phyloP scores from a whole-genome alignment of 1,139 yeast genomes.

The Casaregolazyma lundiana region DNA sequence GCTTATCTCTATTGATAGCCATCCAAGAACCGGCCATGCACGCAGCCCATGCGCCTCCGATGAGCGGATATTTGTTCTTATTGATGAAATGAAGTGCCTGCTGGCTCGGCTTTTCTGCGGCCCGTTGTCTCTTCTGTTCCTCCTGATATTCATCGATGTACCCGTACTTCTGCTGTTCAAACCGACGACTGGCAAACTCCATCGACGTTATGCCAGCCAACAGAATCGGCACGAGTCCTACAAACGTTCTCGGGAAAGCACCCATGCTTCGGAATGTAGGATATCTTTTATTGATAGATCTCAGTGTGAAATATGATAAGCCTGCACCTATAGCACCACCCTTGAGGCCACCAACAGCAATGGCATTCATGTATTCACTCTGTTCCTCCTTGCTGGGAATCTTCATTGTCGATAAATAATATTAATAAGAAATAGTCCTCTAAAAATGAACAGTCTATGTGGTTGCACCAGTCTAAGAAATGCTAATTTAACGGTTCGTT shows the following conservation, averaged over 20 bases:
- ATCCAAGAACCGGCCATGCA: slow-evolving; percentile 83
- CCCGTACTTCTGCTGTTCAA: slow-evolving; percentile 26
- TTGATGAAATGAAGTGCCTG: slow-evolving; percentile 5
- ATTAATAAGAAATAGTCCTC: too few relatives aligned
- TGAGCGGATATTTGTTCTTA: slow-evolving; percentile 68
- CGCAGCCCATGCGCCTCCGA: slow-evolving; percentile 80
- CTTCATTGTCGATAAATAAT: slow-evolving; percentile 47
- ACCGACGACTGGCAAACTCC: slow-evolving; percentile 33
- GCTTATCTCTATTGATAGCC: slow-evolving; percentile 66
- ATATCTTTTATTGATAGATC: slow-evolving; percentile 17
- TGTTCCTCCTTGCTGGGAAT: slow-evolving; percentile 61
- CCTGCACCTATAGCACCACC: slow-evolving; percentile 57
- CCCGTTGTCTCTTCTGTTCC: slow-evolving; percentile 10
- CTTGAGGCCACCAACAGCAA: slow-evolving; percentile 55
- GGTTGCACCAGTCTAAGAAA: too few relatives aligned
- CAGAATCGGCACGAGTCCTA: slow-evolving; percentile 29
- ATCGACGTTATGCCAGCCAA: slow-evolving; percentile 30
- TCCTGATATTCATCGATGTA: slow-evolving; percentile 13
- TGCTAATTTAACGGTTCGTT: too few relatives aligned
- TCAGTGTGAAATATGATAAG: slow-evolving; percentile 42
- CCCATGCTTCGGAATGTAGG: slow-evolving; percentile 17
- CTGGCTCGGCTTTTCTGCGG: slow-evolving; percentile 5
- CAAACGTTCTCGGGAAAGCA: slow-evolving; percentile 28
- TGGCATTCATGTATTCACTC: slow-evolving; percentile 55
- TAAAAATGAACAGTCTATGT: too few relatives aligned